Evolutionary conservation across 306 rosid species (phyloP).

Genomic region (Castanea crenata): DNA sequence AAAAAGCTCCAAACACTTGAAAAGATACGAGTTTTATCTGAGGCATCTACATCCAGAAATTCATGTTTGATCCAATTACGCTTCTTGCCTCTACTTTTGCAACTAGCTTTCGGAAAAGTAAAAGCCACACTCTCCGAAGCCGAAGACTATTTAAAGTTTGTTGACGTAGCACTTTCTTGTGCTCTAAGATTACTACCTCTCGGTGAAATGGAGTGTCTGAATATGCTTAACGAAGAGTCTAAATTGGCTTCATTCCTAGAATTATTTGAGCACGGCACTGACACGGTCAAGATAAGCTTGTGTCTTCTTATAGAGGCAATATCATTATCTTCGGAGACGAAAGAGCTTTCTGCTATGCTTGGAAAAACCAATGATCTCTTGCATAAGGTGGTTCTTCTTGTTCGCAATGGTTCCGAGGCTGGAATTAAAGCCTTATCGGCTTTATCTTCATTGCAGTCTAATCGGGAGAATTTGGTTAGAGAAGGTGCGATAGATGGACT

Average conservation of each 20-base stretch:
- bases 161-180: constrained; percentile 57
- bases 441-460: constrained; percentile 40
- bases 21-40: constrained; percentile 34
- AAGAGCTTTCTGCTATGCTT: constrained; percentile 34
- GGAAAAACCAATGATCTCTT: constrained; percentile 45
- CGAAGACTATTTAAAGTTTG: constrained; percentile 28
- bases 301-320: constrained; percentile 52
- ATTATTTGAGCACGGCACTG: constrained; percentile 48
- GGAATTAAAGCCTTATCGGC: constrained; percentile 58
- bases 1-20: constrained; percentile 54
- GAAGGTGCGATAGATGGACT: constrained; percentile 58
- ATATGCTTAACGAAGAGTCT: constrained; percentile 43
- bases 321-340: constrained; percentile 42
- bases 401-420: constrained; percentile 29
- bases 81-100: constrained; percentile 65
- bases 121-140: constrained; percentile 30
- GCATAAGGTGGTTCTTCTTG: constrained; percentile 34
- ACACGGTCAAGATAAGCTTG: constrained; percentile 39
- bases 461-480: constrained; percentile 42
- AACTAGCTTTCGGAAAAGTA: constrained; percentile 42
- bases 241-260: constrained; percentile 35
- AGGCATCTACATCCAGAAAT: constrained; percentile 39
- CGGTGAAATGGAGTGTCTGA: constrained; percentile 41
- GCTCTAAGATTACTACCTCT: constrained; percentile 40
- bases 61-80: constrained; percentile 58